These are phyloP conservation scores for Phlebiopsis gigantea DNA, from an alignment of 768 basidiomycete species.

Conservation along the genomic window DNA sequence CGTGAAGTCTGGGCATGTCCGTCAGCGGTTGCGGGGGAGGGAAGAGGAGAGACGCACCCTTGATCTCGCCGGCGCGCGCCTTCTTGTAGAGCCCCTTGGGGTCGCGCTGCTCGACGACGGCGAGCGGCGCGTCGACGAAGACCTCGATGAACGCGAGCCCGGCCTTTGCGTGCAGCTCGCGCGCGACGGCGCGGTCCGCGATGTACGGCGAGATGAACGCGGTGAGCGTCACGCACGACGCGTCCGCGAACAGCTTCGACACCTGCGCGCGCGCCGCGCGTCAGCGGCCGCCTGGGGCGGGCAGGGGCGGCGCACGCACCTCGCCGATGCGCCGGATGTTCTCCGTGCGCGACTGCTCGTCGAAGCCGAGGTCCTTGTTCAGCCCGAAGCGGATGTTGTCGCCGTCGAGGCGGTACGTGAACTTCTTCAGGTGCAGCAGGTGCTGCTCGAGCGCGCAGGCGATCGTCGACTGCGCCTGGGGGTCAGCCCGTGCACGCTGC, in stretches of 20 bases:
- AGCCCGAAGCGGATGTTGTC: constrained; percentile 95
- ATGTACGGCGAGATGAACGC: constrained; percentile 99
- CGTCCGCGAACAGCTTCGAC: constrained; percentile 91
- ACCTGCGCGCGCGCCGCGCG: constrained; percentile 58
- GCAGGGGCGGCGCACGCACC: constrained; percentile 42
- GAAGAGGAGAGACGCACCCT: constrained; percentile 48
- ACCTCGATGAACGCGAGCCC: constrained; percentile 88
- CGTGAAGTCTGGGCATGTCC: constrained; percentile 75
- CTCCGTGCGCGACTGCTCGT: constrained; percentile 86
- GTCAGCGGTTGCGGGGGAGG: not conserved
- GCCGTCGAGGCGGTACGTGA: constrained; percentile 90
- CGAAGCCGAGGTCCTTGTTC: constrained; percentile 95
- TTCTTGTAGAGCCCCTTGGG: constrained; percentile 98
- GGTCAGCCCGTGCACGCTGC: not conserved
- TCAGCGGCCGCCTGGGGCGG: too few relatives aligned
- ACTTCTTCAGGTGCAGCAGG: constrained; percentile 80
- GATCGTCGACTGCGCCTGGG: constrained; percentile 73
- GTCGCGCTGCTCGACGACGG: constrained; percentile 85
- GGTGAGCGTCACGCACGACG: constrained; percentile 81
- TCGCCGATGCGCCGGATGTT: constrained; percentile 94
- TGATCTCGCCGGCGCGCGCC: constrained; percentile 92
- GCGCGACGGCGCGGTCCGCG: constrained; percentile 76
- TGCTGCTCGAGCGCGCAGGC: constrained; percentile 97
- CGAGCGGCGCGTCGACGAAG: constrained; percentile 87
- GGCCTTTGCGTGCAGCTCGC: constrained; percentile 71